Evolutionary conservation across 2,329 filamentous ascomycete genomes (phyloP), one percentile per base, ranked within the genome.

Genomic region (Spiromastix sp.): DNA sequence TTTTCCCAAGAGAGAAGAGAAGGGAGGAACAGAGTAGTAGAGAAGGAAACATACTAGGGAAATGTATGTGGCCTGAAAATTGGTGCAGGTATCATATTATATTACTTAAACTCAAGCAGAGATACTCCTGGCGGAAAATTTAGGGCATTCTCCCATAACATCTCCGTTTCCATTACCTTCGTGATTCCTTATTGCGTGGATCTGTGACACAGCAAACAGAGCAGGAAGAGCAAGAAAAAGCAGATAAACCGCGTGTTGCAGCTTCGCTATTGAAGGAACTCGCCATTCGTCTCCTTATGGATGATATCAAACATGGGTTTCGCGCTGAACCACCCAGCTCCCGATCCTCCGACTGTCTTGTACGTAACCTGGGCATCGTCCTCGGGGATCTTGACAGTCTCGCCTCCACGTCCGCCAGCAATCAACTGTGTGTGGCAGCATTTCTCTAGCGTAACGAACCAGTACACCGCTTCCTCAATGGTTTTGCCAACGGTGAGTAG

Each of bases 231-330:
- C 21, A 24, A 24, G 21, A n/a, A 7, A 24, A 7, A 7, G 21
- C n/a, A 24, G 7, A 24, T 24, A 24, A 24, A 7, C 21, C n/a
- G n/a, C n/a, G n/a, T n/a, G n/a, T 24, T n/a, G 7, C 7, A 24
- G 21, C 21, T 15, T 18, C 10, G 17, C 46, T 55, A 68, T 40
- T 66, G 50, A 43, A 77, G 48, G 51, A 77, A 76, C 8, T 70
- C 69, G 2, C 70, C 71, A 15, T 61, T 60, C 2, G 68, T 72
- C 59, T 79, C 73, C 51, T 70, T 69, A 48, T 78, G 70, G 42
- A 81, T 72, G 26, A 83, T 59, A 60, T 84, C 79, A 59, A 85
- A 85, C 43, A 79, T 47, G 11, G 81, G 80, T 60, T 77, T 78
- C 4, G 77, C 81, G 47, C 70, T 76, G 51, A 85, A 86, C 67